Conservation (phyloP, 192 early-diverging fungal species). For the Coemansia sp. region DNA sequence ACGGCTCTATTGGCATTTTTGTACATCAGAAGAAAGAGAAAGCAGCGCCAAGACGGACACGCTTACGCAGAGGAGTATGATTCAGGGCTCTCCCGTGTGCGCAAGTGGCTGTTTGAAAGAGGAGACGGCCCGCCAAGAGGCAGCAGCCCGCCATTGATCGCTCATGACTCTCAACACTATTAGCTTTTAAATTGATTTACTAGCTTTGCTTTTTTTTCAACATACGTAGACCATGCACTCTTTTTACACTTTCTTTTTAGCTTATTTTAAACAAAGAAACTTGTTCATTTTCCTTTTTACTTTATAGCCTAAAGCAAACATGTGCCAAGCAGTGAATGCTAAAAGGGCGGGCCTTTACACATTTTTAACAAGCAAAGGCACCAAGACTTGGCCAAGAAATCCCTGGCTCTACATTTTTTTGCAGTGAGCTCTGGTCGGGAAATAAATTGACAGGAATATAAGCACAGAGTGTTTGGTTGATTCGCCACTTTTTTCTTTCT, state of each 20-base stretch:
- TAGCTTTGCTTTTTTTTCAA: not conserved
- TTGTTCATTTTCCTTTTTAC: not conserved
- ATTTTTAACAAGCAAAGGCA: not conserved
- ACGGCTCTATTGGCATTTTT: slow-evolving; percentile 17
- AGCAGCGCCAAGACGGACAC: slow-evolving; percentile 1
- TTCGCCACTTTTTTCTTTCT: not conserved
- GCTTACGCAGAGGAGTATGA: not conserved
- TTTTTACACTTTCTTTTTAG: not conserved
- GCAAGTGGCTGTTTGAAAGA: not conserved
- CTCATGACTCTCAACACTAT: not conserved
- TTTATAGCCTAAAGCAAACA: not conserved
- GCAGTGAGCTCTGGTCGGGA: not conserved
- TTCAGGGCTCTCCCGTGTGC: not conserved
- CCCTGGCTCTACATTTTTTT: not conserved
- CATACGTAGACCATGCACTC: not conserved
- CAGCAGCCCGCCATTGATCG: not conserved
- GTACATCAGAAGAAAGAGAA: not conserved
- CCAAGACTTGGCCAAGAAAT: not conserved
- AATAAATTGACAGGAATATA: not conserved
- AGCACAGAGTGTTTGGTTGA: not conserved
- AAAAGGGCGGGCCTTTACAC: not conserved
- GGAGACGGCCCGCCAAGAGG: not conserved
- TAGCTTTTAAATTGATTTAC: not conserved
- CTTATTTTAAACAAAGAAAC: not conserved
- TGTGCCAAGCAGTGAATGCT: not conserved